phyloP scores from a whole-genome alignment of 176 grass and related monocot genomes.

The Aegilops umbellulata region DNA sequence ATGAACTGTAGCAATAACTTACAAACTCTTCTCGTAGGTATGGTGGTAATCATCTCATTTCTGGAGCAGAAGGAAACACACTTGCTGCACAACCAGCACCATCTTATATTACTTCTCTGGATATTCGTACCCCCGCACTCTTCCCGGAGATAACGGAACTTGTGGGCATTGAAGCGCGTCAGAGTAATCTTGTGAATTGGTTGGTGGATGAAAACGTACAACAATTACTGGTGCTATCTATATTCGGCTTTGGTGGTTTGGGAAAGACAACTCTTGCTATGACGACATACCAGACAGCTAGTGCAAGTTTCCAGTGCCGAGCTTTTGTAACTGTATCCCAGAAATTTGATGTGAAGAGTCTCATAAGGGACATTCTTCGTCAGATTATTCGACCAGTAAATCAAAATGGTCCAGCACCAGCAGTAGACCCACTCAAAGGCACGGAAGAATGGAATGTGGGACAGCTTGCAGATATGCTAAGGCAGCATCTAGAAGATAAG shows the following conservation, averaged over 20 bases:
- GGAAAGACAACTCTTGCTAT: conserved; percentile 60
- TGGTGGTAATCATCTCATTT: conserved; percentile 13
- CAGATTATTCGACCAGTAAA: conserved; percentile 26
- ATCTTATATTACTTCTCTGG: not conserved
- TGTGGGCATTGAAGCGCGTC: conserved; percentile 32
- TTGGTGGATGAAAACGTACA: conserved; percentile 7
- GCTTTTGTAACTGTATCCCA: conserved; percentile 47
- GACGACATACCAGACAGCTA: conserved; percentile 29
- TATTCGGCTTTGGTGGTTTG: conserved; percentile 42
- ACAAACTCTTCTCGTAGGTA: not conserved
- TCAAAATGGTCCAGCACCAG: not conserved
- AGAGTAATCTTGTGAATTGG: conserved; percentile 4
- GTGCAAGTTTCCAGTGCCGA: conserved; percentile 4
- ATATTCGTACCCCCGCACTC: not conserved
- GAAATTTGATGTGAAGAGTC: conserved; percentile 28
- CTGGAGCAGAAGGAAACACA: not conserved
- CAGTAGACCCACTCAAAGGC: conserved; percentile 2
- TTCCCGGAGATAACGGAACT: conserved; percentile 25
- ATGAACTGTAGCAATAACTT: not conserved
- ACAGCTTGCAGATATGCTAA: conserved; percentile 18
- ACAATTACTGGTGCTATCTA: conserved; percentile 16
- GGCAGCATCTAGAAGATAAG: conserved; percentile 2
- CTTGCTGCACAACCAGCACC: not conserved
- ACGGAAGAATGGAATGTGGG: conserved; percentile 30
- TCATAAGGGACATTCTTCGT: conserved; percentile 32